phyloP scores from a whole-genome alignment of 2,329 filamentous ascomycete species.

The Celoporthe dispersa region DNA sequence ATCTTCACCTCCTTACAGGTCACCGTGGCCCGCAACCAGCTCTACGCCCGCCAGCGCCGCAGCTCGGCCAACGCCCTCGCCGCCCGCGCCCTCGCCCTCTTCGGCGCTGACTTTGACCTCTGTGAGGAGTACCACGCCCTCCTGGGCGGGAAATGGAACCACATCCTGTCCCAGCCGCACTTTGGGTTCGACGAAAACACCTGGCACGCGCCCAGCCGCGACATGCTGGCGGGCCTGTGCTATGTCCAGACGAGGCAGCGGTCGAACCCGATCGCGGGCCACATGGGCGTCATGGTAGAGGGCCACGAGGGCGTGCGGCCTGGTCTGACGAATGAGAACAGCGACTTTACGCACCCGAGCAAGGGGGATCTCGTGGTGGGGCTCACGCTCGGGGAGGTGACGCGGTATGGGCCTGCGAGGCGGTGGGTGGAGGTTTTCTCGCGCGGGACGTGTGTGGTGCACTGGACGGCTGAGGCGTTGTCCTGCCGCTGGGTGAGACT shows the following conservation, averaged over 20 bases:
- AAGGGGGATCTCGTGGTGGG: constrained; percentile 39
- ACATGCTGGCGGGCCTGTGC: constrained; percentile 56
- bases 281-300: constrained; percentile 59
- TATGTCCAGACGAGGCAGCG: constrained; percentile 57
- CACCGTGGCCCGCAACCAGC: constrained; percentile 52
- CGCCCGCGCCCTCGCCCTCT: constrained; percentile 50
- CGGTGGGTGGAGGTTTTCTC: constrained; percentile 53
- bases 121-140: constrained; percentile 55
- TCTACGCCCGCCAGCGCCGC: constrained; percentile 60
- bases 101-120: constrained; percentile 55
- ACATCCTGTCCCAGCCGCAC: constrained; percentile 56
- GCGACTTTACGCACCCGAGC: constrained; percentile 52
- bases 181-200: constrained; percentile 61
- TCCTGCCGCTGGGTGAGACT: constrained; percentile 52
- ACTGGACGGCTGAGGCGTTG: constrained; percentile 52
- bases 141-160: constrained; percentile 59
- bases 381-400: constrained; percentile 32
- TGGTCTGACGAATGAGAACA: constrained; percentile 55
- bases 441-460: constrained; percentile 39
- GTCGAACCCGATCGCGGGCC: constrained; percentile 54
- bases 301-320: constrained; percentile 42
- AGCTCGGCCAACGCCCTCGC: constrained; percentile 58
- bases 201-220: constrained; percentile 59
- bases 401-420: constrained; percentile 28
- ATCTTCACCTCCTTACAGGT: constrained; percentile 56